These are phyloP conservation scores for Paxillus ammoniavirescens DNA, from an alignment of 768 basidiomycete genomes.

Conservation along the genomic window DNA sequence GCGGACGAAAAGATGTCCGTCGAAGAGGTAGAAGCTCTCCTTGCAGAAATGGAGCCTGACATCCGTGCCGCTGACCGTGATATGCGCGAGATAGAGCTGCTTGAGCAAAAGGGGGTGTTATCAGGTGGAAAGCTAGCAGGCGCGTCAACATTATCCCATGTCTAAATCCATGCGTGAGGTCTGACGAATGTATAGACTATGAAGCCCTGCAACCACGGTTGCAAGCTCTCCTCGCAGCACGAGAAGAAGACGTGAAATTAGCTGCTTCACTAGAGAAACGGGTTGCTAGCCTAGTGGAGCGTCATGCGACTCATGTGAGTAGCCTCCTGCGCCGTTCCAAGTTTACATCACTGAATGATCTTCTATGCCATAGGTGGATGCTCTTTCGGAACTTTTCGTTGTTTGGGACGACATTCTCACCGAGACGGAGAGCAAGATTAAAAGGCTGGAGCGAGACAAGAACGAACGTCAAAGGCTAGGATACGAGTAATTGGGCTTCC, in stretches of 20 bases:
- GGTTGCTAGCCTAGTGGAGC: slow-evolving; percentile 62
- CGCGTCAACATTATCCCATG: slow-evolving; percentile 20
- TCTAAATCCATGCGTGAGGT: background rate
- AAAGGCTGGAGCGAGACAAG: slow-evolving; percentile 57
- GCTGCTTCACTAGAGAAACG: slow-evolving; percentile 63
- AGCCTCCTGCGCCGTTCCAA: background rate
- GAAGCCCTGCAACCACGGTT: slow-evolving; percentile 69
- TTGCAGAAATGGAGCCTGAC: slow-evolving; percentile 81
- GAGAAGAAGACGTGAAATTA: slow-evolving; percentile 57
- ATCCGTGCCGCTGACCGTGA: slow-evolving; percentile 81
- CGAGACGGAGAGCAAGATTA: slow-evolving; percentile 61
- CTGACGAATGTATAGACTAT: slow-evolving; percentile 43
- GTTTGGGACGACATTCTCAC: slow-evolving; percentile 78
- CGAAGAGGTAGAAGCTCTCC: slow-evolving; percentile 66
- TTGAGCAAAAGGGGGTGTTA: slow-evolving; percentile 70
- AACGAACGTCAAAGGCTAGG: slow-evolving; percentile 63
- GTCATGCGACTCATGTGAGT: slow-evolving; percentile 68
- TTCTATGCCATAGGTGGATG: slow-evolving; percentile 57
- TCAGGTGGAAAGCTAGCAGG: slow-evolving; percentile 71
- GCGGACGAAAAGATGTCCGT: slow-evolving; percentile 64
- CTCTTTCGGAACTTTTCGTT: slow-evolving; percentile 80
- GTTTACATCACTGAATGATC: background rate
- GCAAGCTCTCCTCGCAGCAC: slow-evolving; percentile 51
- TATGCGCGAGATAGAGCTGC: slow-evolving; percentile 69
- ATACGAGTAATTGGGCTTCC: slow-evolving; percentile 36